Evolutionary conservation across 169 alveolate genomes (phyloP).

Genomic region (Theileria sp.): DNA sequence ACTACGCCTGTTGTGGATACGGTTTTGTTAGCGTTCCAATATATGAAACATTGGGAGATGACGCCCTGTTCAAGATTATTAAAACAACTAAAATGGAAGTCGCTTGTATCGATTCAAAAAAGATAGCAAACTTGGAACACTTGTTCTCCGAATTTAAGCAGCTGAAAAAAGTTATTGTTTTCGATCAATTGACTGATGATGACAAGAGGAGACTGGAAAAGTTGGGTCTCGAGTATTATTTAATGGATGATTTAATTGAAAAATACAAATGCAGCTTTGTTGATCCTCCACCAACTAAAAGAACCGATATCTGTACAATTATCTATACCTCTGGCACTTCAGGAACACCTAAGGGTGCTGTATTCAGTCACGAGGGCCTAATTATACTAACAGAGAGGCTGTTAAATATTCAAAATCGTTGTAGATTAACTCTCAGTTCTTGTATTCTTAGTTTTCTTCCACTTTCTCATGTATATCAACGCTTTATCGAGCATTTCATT

Average conservation of each 20-base stretch:
- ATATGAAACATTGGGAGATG: slow-evolving; percentile 76
- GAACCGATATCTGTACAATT: slow-evolving; percentile 58
- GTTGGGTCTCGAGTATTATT: slow-evolving; percentile 1
- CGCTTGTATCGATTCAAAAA: slow-evolving; percentile 71
- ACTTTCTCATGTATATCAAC: slow-evolving; percentile 88
- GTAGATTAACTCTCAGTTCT: slow-evolving; percentile 65
- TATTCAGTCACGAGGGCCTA: slow-evolving; percentile 83
- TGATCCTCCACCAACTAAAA: slow-evolving; percentile 34
- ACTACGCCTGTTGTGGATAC: slow-evolving; percentile 71
- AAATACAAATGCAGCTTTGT: slow-evolving; percentile 21
- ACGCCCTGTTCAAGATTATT: slow-evolving; percentile 45
- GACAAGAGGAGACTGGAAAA: slow-evolving; percentile 14
- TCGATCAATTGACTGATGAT: slow-evolving; percentile 51
- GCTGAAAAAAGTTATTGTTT: slow-evolving; percentile 55
- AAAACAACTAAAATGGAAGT: slow-evolving; percentile 65
- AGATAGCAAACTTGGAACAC: slow-evolving; percentile 45
- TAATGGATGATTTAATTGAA: slow-evolving; percentile 51
- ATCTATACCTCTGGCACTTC: slow-evolving; percentile 92
- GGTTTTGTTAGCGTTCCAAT: slow-evolving; percentile 74
- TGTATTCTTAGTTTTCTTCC: slow-evolving; percentile 87
- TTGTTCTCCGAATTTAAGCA: slow-evolving; percentile 34
- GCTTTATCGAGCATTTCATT: slow-evolving; percentile 77
- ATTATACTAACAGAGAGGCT: slow-evolving; percentile 70
- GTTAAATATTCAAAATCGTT: slow-evolving; percentile 68
- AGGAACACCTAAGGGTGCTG: slow-evolving; percentile 94